Evolutionary conservation across 2,329 filamentous ascomycete genomes (phyloP), one percentile per base, ranked within the genome.

Genomic region (Hypoxylon sp.): DNA sequence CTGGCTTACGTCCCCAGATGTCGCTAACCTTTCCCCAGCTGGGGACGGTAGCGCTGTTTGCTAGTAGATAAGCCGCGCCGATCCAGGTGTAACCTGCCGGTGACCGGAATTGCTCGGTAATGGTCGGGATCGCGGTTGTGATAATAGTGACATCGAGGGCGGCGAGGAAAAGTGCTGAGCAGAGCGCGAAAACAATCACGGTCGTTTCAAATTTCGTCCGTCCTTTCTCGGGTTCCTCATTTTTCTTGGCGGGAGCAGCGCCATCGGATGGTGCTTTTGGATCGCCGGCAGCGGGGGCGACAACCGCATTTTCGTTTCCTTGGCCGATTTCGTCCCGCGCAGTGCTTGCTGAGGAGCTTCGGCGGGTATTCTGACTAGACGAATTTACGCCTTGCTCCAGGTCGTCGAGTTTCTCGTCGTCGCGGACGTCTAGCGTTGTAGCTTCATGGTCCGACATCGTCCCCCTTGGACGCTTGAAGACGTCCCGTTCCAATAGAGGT

Each of bases 21-120:
- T 88, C 86, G 43, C 83, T 84, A 48, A 88, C 73, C 71, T 87
- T 86, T 60, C 89, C 90, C 91, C 91, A 94, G 52, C 90, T 87
- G 0, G 91, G 90, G 0, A 87, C 87, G 0, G 86, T 85, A 76
- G 83, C 86, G 1, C 90, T 88, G 74, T 88, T 90, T 59, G 88
- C 90, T 9, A 94, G 85, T 5, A 93, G 82, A 73, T 91, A 95
- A 2, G 91, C 88, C 37, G 86, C 88, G 12, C 91, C 91, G 66
- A 95, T 89, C 92, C 91, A 94, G 54, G 89, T 86, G 78, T 94
- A 94, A 23, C 91, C 91, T 14, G 86, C 81, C 2, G 87, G 87
- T 5, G 90, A 91, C 46, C 88, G 74, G 65, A 94, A 86, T 64
- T 91, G 83, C 32, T 79, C 78, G 4, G 87, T 83, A 68, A 92